Base-by-base conservation (phyloP, 495 filamentous ascomycete species). In the Rusavskia elegans region DNA sequence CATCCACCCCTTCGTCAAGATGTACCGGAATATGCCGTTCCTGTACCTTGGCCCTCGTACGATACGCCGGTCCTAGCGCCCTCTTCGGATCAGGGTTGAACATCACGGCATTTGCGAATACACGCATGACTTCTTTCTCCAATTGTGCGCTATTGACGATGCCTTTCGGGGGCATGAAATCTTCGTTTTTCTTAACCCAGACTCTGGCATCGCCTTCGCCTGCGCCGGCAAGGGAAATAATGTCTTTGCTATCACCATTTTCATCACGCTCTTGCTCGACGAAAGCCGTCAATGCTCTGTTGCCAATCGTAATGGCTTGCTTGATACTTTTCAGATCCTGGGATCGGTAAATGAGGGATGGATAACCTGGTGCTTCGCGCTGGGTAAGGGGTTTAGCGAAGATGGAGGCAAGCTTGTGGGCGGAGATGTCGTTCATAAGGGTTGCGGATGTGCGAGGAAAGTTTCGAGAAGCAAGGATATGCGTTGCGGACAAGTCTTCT, bases 81-180 rank as follows among this genome's bases (percentile, higher is more conserved):
- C 83, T 37, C 84, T 75, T 67, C 3, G 49, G 76, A 53, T 86
- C 79, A 0, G 83, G 79, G 57, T 97, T 98, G 74, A 88, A 98
- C 92, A 97, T 96, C 61, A 95, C 81, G 14, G 90, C 90, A 60
- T 98, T 98, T 48, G 86, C 83, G 61, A 96, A 96, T 84, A 97
- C 95, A 58, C 90, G 85, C 56, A 92, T 87, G n/a, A 98, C 66
- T 62, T 96, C 90, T 57, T 90, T 88, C 62, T 98, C 92, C 14
- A 98, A 71, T 63, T 98, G 92, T 3, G 81, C 77, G n/a, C 81
- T 85, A 67, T 97, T 98, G 63, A 98, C 85, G 53, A 98, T 93
- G 5, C 80, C 87, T 59, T 82, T 85, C 2, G 92, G 92, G 17
- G 92, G 90, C 14, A 89, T 69, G 41, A 95, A 67, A 41, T 93